A percentile compares a stretch with the other conserved stretches of the same genome.
Conservation (phyloP, 371 early-diverging fungal genomes). For the Mucor piriformis region DNA sequence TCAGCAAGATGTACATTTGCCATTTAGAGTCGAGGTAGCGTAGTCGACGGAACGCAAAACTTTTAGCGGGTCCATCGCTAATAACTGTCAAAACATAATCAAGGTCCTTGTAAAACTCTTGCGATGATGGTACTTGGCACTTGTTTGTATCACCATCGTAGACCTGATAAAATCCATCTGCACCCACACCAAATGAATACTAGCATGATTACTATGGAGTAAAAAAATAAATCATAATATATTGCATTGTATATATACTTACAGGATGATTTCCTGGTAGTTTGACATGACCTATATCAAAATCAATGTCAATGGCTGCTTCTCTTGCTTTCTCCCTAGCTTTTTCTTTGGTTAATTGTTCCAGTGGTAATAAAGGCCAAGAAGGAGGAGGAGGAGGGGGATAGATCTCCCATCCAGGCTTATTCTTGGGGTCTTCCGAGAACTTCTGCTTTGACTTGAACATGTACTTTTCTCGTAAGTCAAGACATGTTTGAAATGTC, state of each 20-base stretch:
- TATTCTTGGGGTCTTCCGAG: conserved; percentile 87
- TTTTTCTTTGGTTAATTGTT: conserved; percentile 47
- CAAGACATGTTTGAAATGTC: conserved; percentile 70
- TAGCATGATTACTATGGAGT: conserved; percentile 5
- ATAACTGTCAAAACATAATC: conserved; percentile 85
- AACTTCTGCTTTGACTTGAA: conserved; percentile 71
- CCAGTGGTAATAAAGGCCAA: conserved; percentile 60
- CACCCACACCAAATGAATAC: conserved; percentile 15
- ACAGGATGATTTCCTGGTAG: conserved; percentile 66
- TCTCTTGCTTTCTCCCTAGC: conserved; percentile 51
- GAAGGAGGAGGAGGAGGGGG: conserved; percentile 85
- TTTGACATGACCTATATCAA: conserved; percentile 60
- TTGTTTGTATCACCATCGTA: conserved; percentile 24
- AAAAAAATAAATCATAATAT: too few species aligned
- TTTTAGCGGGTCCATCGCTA: conserved; percentile 93
- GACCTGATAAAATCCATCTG: conserved; percentile 10
- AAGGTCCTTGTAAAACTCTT: conserved; percentile 89
- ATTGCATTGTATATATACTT: too few species aligned
- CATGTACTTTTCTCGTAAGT: conserved; percentile 90
- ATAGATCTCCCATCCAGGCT: conserved; percentile 82
- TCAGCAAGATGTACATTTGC: conserved; percentile 89
- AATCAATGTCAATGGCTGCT: conserved; percentile 58
- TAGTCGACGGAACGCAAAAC: conserved; percentile 92
- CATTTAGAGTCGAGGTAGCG: conserved; percentile 95
- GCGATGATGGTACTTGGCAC: conserved; percentile 71